Percentiles rank a stretch among this genome's conserved stretches.
These are phyloP conservation scores for Silene conica DNA, from an alignment of 148 eudicot genomes.

Conservation along the genomic window DNA sequence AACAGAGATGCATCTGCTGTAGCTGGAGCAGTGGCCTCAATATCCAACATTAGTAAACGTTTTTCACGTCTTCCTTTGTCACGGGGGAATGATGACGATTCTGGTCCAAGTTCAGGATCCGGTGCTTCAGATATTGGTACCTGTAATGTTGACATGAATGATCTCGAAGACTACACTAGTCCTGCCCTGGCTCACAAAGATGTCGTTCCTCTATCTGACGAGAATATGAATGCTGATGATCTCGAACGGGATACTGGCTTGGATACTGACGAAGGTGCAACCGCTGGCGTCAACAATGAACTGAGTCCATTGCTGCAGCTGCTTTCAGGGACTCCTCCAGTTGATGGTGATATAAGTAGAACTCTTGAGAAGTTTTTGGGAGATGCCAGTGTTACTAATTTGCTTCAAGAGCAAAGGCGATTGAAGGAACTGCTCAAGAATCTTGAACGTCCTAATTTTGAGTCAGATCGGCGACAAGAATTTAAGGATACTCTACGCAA, in stretches of 20 bases:
- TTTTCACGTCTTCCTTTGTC: constrained; percentile 60
- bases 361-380: constrained; percentile 49
- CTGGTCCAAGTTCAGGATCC: constrained; percentile 38
- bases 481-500: constrained; percentile 54
- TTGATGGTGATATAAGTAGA: constrained; percentile 41
- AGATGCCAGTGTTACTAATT: constrained; percentile 22
- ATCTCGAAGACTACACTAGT: constrained; percentile 38
- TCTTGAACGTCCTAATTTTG: constrained; percentile 34
- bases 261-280: constrained; percentile 45
- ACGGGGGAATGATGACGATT: constrained; percentile 48
- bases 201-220: constrained; percentile 38
- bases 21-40: constrained; percentile 18
- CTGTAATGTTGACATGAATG: constrained; percentile 58
- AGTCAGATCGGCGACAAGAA: constrained; percentile 51
- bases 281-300: constrained; percentile 34
- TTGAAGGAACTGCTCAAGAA: constrained; percentile 46
- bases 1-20: constrained; percentile 24
- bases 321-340: constrained; percentile 41
- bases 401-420: constrained; percentile 54
- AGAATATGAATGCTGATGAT: constrained; percentile 40
- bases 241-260: constrained; percentile 33
- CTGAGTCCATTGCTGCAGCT: constrained; percentile 47
- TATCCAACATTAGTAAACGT: constrained; percentile 54
- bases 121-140: constrained; percentile 52
- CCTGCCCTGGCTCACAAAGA: constrained; percentile 41